phyloP scores from a whole-genome alignment of 2,329 filamentous ascomycete species.

The Alternaria consortialis region DNA sequence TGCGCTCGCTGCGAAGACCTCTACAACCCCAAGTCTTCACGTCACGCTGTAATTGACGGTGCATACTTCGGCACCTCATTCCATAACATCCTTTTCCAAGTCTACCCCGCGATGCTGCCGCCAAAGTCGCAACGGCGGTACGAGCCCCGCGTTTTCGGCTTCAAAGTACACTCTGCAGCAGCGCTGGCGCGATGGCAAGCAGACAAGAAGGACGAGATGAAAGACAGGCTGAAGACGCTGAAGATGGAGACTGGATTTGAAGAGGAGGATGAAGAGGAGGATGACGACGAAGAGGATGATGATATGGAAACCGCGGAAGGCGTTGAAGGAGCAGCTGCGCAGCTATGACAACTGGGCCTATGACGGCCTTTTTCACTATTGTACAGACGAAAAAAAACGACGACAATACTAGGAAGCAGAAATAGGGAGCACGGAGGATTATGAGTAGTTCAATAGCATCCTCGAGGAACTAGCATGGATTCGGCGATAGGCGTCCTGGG shows the following conservation, averaged over 20 bases:
- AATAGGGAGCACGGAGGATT: slow-evolving; percentile 2
- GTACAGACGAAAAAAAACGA: background rate
- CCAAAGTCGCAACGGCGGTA: slow-evolving; percentile 87
- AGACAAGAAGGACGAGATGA: slow-evolving; percentile 80
- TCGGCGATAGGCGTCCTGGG: slow-evolving; percentile 34
- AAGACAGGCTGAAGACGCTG: slow-evolving; percentile 73
- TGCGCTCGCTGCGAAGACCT: slow-evolving; percentile 97
- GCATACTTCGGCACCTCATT: slow-evolving; percentile 98
- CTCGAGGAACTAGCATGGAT: slow-evolving; percentile 25
- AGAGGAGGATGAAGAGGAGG: slow-evolving; percentile 69
- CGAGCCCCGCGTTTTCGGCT: slow-evolving; percentile 90
- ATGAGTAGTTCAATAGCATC: slow-evolving; percentile 13
- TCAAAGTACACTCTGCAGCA: slow-evolving; percentile 91
- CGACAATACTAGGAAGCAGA: background rate
- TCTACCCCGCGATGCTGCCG: slow-evolving; percentile 90
- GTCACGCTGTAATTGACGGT: slow-evolving; percentile 93
- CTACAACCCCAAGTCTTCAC: slow-evolving; percentile 97
- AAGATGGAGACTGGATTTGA: slow-evolving; percentile 81
- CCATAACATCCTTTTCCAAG: slow-evolving; percentile 99
- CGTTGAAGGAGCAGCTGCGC: slow-evolving; percentile 37
- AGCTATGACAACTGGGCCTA: slow-evolving; percentile 26
- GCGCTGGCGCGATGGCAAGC: slow-evolving; percentile 93
- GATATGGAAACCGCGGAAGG: slow-evolving; percentile 48
- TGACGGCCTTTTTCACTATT: slow-evolving; percentile 14
- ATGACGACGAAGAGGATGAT: slow-evolving; percentile 65